Percentiles rank a stretch among this genome's conserved stretches.
Evolutionary conservation across 225 moss, liverwort and hornwort genomes (phyloP).

Genomic region (Straminergon stramineum): DNA sequence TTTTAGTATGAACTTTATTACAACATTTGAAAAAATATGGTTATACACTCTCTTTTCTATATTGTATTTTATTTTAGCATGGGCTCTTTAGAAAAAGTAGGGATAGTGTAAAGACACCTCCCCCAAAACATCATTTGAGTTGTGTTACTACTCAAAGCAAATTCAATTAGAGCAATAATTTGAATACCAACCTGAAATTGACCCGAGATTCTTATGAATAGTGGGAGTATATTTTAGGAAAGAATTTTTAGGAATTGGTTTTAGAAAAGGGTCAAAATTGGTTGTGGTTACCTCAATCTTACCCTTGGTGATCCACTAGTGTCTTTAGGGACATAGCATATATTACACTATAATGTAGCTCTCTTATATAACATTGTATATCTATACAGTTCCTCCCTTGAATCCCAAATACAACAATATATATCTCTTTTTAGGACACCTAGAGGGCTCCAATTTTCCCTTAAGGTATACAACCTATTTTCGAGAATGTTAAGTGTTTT

Average conservation of each 20-base stretch:
- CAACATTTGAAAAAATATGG: neutral
- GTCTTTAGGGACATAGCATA: rapidly evolving
- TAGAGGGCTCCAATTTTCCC: rapidly evolving
- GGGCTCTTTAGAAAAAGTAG: neutral
- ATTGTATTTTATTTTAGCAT: neutral
- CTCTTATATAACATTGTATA: neutral
- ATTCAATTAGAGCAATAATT: no score
- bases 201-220: rapidly evolving
- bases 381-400: rapidly evolving
- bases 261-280: neutral
- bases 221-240: neutral
- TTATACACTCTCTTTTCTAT: neutral
- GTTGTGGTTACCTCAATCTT: rapidly evolving
- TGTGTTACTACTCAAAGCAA: neutral
- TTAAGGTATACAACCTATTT: rapidly evolving
- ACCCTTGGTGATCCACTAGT: rapidly evolving
- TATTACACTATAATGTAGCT: neutral
- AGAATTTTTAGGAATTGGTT: rapidly evolving
- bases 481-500: neutral
- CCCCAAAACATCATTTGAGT: neutral
- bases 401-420: no score
- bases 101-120: neutral
- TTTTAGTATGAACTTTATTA: neutral
- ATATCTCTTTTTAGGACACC: rapidly evolving
- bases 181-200: no score